Conservation (phyloP, 495 filamentous ascomycete species). For the Penicillium maclennaniae region DNA sequence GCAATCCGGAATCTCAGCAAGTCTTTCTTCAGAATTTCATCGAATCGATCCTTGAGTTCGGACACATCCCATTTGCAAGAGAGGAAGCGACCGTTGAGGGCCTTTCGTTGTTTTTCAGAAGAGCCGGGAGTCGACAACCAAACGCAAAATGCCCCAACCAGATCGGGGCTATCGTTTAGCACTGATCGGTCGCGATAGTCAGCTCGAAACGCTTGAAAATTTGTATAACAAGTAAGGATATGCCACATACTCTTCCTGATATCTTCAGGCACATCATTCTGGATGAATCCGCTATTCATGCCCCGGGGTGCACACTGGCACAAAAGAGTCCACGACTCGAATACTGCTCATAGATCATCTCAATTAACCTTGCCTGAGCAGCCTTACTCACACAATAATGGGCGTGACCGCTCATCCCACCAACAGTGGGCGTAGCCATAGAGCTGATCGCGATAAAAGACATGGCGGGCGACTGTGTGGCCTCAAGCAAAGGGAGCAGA, state of each 20-base stretch:
- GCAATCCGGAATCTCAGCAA: conserved; percentile 10
- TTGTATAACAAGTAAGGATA: not conserved
- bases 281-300: conserved; percentile 34
- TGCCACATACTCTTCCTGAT: not conserved
- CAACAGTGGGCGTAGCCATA: conserved; percentile 21
- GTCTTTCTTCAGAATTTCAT: conserved; percentile 36
- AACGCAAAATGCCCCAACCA: conserved; percentile 36
- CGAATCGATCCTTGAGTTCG: conserved; percentile 37
- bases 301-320: conserved; percentile 47
- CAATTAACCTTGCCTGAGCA: conserved; percentile 35
- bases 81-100: conserved; percentile 38
- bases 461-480: conserved; percentile 16
- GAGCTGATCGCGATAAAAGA: conserved; percentile 32
- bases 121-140: conserved; percentile 31
- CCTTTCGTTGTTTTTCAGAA: conserved; percentile 18
- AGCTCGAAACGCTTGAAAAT: not conserved
- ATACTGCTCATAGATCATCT: conserved; percentile 45
- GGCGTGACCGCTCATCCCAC: conserved; percentile 16
- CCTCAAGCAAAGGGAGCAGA: conserved; percentile 33
- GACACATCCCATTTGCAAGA: conserved; percentile 41
- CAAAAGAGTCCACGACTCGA: conserved; percentile 35
- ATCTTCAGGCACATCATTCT: not conserved
- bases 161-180: conserved; percentile 31
- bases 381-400: conserved; percentile 41
- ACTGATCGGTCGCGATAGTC: not conserved